Base-by-base conservation (phyloP, 2,329 filamentous ascomycete species). In the Knoxdaviesia proteae region DNA sequence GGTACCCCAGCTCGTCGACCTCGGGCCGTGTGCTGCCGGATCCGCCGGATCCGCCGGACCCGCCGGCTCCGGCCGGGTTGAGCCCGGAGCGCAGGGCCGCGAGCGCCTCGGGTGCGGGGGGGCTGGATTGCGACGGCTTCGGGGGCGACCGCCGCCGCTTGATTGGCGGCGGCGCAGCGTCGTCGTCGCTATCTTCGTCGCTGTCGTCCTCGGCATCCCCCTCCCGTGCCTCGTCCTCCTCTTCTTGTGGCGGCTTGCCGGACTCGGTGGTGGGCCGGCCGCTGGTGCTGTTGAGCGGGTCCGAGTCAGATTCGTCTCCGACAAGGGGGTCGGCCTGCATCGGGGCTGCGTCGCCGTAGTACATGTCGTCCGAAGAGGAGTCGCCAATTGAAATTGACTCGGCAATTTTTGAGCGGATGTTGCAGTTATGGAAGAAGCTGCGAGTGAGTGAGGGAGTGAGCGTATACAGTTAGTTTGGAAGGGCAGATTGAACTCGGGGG, bases 381-480 rank as follows among this genome's bases (percentile, higher is more conserved):
- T 20, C 20, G 20, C 20, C 20, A 20, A 20, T 20, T 3, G 20
- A 20, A 20, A 20, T 20, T 20, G 20, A 39, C 20, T 36, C 44
- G 31, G 6, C 7, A 50, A 53, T 61, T 51, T 54, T 73, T 11
- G 74, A 84, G 50, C 80, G 70, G 31, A 70, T 56, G 49, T 83
- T 83, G 58, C 88, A 96, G 59, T 92, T 92, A 49, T 81, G 73
- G 59, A 94, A 98, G 62, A 96, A 94, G 53, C 82, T 88, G 42
- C 7, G 4, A 3, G 4, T 38, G 47, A 44, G 53, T 58, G 47
- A 44, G 53, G 58, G 20, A 20, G 20, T 20, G 20, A 20, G 20
- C 3, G 20, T 20, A 3, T 2, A 20, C 20, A 20, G 20, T 20
- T 20, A 20, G 20, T 20, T 20, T 42, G 53, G 38, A 42, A 52